Conservation (phyloP, 202 grass and related monocot genomes). For the Zoysia matrella region DNA sequence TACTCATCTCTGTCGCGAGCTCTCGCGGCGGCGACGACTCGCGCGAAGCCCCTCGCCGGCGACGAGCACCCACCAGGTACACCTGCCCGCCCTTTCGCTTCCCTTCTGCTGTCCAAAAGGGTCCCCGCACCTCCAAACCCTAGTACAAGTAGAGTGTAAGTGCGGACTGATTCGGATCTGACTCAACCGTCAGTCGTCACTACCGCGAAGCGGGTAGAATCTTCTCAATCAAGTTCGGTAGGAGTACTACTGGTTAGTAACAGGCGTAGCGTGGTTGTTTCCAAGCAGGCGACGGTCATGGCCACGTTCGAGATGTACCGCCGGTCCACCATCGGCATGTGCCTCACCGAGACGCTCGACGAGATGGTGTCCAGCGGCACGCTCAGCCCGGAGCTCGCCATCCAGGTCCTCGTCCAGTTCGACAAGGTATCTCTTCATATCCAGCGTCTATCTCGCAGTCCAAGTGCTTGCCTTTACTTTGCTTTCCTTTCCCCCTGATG, state of each 20-base stretch:
- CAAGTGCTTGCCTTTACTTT: not conserved
- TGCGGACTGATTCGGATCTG: not conserved
- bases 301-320: constrained; percentile 95
- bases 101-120: not conserved
- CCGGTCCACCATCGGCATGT: constrained; percentile 87
- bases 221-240: not conserved
- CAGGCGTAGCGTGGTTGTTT: not conserved
- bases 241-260: not conserved
- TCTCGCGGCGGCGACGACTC: not conserved
- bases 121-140: not conserved
- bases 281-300: constrained; percentile 44
- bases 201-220: not conserved
- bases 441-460: not conserved
- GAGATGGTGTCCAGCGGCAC: constrained; percentile 95
- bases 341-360: constrained; percentile 89
- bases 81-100: not conserved
- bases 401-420: constrained; percentile 95
- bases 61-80: not conserved
- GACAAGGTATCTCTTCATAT: constrained; percentile 63
- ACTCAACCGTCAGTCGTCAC: not conserved
- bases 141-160: not conserved
- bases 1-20: not conserved
- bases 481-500: too few relatives aligned
- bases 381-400: constrained; percentile 89
- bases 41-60: not conserved